Conservation (phyloP, 345 rosid genomes). For the Isatis tinctoria region DNA sequence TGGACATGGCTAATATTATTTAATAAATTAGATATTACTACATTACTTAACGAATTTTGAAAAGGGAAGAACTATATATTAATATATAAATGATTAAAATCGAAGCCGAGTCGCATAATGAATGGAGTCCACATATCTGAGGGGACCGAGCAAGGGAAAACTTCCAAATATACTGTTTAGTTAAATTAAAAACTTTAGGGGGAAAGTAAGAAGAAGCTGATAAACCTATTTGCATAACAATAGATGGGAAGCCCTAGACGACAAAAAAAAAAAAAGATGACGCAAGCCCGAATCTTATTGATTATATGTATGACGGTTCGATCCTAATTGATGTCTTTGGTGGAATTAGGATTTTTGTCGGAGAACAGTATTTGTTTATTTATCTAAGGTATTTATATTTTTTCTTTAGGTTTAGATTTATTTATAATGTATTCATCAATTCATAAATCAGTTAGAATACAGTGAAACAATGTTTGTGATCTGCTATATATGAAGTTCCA, state of each 20-base stretch:
- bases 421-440: no score
- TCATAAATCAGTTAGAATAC: not conserved
- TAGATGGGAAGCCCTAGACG: not conserved
- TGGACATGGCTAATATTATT: not conserved
- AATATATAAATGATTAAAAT: not conserved
- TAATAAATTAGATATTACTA: not conserved
- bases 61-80: not conserved
- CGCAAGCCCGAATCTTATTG: no score
- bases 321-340: not conserved
- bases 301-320: not conserved
- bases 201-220: not conserved
- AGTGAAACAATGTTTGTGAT: not conserved
- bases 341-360: no score
- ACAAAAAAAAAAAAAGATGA: no score
- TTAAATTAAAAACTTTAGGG: not conserved
- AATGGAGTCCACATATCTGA: not conserved
- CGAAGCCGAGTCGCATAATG: not conserved
- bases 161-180: not conserved
- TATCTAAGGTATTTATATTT: no score
- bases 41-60: not conserved
- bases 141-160: not conserved
- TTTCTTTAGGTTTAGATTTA: no score
- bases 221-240: not conserved
- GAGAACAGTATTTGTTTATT: no score
- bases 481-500: not conserved